A percentile compares a stretch with the other conserved stretches of the same genome.
Evolutionary conservation across 176 grass and related monocot genomes (phyloP).

Genomic region (Alloteropsis semialata): DNA sequence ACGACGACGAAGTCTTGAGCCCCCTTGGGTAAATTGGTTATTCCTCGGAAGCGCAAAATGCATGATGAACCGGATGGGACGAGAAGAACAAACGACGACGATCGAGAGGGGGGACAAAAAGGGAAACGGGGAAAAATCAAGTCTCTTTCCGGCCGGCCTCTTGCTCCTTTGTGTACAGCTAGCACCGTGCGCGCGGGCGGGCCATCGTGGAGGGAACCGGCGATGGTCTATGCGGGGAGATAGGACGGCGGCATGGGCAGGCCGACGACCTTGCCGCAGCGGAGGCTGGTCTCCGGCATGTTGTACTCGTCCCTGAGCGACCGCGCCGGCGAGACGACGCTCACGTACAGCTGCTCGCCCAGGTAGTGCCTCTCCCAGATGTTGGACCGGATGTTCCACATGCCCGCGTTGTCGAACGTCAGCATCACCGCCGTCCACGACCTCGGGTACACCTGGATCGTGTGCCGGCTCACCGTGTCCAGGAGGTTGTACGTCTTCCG

Average conservation of each 20-base stretch:
- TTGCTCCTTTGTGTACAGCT: not conserved
- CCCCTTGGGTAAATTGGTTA: conserved; percentile 1
- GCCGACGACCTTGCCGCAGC: conserved; percentile 67
- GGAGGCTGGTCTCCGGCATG: conserved; percentile 55
- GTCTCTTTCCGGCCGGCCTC: not conserved
- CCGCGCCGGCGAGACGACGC: conserved; percentile 62
- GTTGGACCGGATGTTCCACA: conserved; percentile 92
- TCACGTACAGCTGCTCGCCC: conserved; percentile 80
- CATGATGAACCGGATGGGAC: conserved; percentile 3
- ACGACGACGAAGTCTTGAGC: conserved; percentile 21
- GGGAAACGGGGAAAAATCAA: not conserved
- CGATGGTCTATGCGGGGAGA: conserved; percentile 6
- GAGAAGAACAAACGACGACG: not conserved
- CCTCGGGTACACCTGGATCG: conserved; percentile 90
- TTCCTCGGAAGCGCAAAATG: conserved; percentile 36
- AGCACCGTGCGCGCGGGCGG: conserved; percentile 22
- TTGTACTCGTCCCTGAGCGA: conserved; percentile 94
- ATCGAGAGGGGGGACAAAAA: conserved; percentile 2
- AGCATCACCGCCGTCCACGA: conserved; percentile 92
- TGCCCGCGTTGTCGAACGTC: conserved; percentile 94
- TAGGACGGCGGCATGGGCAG: conserved; percentile 79
- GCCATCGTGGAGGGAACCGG: not conserved
- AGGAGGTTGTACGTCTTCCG: conserved; percentile 77
- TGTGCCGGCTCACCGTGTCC: conserved; percentile 91
- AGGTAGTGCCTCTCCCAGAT: conserved; percentile 78